Evolutionary conservation across 2,329 filamentous ascomycete species (phyloP), one percentile per base, ranked within the genome.

Genomic region (Diaporthe vaccinii): DNA sequence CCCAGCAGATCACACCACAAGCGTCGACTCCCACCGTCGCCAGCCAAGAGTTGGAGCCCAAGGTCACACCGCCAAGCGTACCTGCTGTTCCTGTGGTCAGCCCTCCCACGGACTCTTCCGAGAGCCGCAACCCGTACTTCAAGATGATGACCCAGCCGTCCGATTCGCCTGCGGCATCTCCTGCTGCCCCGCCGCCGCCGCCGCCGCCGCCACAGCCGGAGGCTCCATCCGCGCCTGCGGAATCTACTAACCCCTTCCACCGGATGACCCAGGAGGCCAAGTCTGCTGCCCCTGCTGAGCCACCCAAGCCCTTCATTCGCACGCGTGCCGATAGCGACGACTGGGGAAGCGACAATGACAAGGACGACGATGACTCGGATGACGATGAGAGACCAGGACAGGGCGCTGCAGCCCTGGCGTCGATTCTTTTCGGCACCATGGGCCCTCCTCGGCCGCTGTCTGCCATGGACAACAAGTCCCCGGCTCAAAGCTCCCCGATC

Each of bases 401-500:
- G 73, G 92, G 93, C 75, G 97, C 97, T 67, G 97, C 97, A 76
- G 95, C 98, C 80, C 91, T 99, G 51, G 97, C 97, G 22, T 98
- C 95, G 9, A 97, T 98, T 76, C 89, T 99, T 28, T 99, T 99
- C 82, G 96, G 97, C 75, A 98, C 96, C 70, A 98, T 99, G 96
- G 96, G 91, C 14, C 96, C 97, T 53, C 96, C 97, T 20, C 92
- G 96, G 70, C 96, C 96, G 41, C 85, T 98, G 59, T 97, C 95
- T 28, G 93, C 95, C 9, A 92, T 94, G 83, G 95, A 94, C 73
- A 92, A 94, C 78, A 94, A 94, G 79, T 83, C 86, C 14, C 80
- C 83, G 1, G 77, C 81, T 15, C 78, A 78, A 28, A 85, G 85
- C 74, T 82, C 82, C 14, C 84, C 78, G 65, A 86, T 80, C 80